phyloP scores from a whole-genome alignment of 768 basidiomycete species.

The Serendipita vermifera region DNA sequence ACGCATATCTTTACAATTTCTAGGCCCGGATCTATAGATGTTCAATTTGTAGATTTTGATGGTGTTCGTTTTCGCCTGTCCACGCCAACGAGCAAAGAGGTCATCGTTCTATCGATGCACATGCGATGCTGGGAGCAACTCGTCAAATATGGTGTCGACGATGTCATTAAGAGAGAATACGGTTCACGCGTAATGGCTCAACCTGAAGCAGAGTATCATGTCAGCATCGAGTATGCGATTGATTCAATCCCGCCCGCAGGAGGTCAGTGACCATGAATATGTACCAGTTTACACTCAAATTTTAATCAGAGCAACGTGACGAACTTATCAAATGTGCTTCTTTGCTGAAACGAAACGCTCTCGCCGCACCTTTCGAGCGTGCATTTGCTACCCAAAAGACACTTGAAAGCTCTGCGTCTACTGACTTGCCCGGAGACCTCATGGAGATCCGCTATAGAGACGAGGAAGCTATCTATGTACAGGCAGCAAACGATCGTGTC shows the following conservation, averaged over 20 bases:
- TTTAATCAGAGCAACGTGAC: constrained; percentile 56
- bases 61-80: constrained; percentile 89
- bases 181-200: constrained; percentile 51
- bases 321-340: constrained; percentile 70
- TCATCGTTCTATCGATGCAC: constrained; percentile 83
- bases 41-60: constrained; percentile 96
- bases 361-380: constrained; percentile 87
- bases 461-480: constrained; percentile 93
- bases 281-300: background rate
- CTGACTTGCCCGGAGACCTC: constrained; percentile 59
- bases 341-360: constrained; percentile 80
- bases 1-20: constrained; percentile 11
- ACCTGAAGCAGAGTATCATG: constrained; percentile 78
- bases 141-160: constrained; percentile 68
- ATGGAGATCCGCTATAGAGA: constrained; percentile 93
- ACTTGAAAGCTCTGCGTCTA: constrained; percentile 47
- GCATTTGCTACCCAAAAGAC: constrained; percentile 75
- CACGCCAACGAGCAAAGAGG: constrained; percentile 72
- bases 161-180: constrained; percentile 73
- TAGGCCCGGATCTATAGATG: constrained; percentile 85
- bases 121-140: constrained; percentile 97
- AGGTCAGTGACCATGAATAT: constrained; percentile 38
- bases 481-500: constrained; percentile 86
- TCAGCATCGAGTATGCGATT: constrained; percentile 76
- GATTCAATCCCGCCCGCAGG: constrained; percentile 70